phyloP scores from a whole-genome alignment of 192 early-diverging fungal genomes.

The Umbelopsis ramanniana region DNA sequence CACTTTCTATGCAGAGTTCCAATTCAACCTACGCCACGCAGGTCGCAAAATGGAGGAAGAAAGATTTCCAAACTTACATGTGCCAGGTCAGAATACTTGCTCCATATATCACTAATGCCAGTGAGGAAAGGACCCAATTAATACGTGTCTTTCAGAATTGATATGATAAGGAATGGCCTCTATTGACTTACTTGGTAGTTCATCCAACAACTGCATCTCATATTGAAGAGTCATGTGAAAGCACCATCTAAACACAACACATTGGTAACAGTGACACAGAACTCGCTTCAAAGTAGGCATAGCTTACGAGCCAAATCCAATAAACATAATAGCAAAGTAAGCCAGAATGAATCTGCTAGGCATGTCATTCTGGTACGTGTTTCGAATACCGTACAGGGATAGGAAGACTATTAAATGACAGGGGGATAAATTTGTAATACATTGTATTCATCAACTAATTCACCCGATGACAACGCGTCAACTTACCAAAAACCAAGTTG shows the following conservation, averaged over 20 bases:
- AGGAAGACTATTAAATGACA: slow-evolving; percentile 46
- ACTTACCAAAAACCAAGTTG: slow-evolving; percentile 65
- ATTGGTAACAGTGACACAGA: not conserved
- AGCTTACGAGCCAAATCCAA: slow-evolving; percentile 67
- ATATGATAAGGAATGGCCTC: not conserved
- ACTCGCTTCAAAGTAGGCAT: not conserved
- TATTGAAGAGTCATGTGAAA: slow-evolving; percentile 82
- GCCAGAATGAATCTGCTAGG: slow-evolving; percentile 61
- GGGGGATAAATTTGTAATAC: not conserved
- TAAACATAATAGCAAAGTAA: slow-evolving; percentile 61
- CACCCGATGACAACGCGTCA: not conserved
- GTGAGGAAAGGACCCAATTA: not conserved
- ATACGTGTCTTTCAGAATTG: too few relatives aligned
- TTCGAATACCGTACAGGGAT: slow-evolving; percentile 62
- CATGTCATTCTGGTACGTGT: slow-evolving; percentile 47
- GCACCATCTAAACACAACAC: slow-evolving; percentile 46
- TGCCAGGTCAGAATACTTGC: slow-evolving; percentile 58
- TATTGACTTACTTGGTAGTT: slow-evolving; percentile 68
- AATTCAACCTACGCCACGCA: not conserved
- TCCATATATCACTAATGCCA: slow-evolving; percentile 57
- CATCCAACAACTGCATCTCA: slow-evolving; percentile 77
- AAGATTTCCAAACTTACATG: slow-evolving; percentile 29
- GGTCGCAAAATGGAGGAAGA: not conserved
- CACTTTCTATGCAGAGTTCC: not conserved
- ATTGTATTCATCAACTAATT: slow-evolving; percentile 1